Conservation (phyloP, 108 stramenopile genomes). For the Cyclotella atomus region DNA sequence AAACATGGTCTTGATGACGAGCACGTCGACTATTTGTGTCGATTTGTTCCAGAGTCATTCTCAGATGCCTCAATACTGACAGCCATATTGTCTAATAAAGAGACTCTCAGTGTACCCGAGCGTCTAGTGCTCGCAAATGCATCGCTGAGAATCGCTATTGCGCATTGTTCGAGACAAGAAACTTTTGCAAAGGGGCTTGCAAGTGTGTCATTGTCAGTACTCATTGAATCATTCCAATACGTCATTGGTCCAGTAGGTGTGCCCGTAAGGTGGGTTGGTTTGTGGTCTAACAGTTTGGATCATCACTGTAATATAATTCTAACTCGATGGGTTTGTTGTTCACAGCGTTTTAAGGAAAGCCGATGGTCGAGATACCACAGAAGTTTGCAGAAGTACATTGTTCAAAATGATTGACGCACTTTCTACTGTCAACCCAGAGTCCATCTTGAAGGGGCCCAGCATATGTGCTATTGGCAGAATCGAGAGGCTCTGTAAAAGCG, state of each 20-base stretch:
- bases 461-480: conserved; percentile 59
- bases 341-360: too few relatives aligned
- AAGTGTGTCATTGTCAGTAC: conserved; percentile 48
- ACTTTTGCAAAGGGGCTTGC: conserved; percentile 48
- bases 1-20: conserved; percentile 64
- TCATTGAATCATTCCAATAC: conserved; percentile 67
- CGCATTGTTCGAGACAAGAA: conserved; percentile 58
- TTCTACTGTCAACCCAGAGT: conserved; percentile 42
- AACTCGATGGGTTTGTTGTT: too few relatives aligned
- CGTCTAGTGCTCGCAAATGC: conserved; percentile 66
- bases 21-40: conserved; percentile 68
- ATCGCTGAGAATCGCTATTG: conserved; percentile 60
- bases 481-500: conserved; percentile 65
- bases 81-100: conserved; percentile 52
- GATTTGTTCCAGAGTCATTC: conserved; percentile 72
- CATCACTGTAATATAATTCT: too few relatives aligned
- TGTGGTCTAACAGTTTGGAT: too few relatives aligned
- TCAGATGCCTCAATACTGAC: conserved; percentile 53
- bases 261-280: too few relatives aligned
- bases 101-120: conserved; percentile 59
- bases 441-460: conserved; percentile 47
- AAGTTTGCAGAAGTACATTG: conserved; percentile 58
- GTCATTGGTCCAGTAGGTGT: conserved; percentile 76
- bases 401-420: conserved; percentile 67
- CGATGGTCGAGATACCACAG: conserved; percentile 61